Conservation (phyloP, 805 yeast species). For the Candida ipomoeae region DNA sequence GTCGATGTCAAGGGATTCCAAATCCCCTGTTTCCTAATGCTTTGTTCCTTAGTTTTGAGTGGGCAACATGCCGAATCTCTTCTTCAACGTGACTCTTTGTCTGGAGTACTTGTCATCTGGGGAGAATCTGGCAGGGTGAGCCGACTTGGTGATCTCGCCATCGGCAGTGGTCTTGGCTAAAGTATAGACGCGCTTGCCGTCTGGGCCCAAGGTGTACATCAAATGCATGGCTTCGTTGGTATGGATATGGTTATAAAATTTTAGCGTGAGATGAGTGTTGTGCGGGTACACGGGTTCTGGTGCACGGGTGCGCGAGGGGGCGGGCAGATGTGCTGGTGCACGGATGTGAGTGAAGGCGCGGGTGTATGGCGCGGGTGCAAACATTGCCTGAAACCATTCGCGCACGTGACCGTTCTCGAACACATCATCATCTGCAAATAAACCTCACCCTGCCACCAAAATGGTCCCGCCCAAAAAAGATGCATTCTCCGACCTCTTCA, state of each 20-base stretch:
- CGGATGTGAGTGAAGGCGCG: constrained; percentile 7
- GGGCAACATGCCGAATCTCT: constrained; percentile 85
- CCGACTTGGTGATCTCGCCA: constrained; percentile 96
- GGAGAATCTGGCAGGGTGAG: constrained; percentile 99
- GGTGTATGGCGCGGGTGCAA: constrained; percentile 7
- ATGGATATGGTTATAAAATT: not conserved
- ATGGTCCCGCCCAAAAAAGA: constrained; percentile 39
- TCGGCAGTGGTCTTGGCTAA: constrained; percentile 71
- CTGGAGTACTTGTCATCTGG: constrained; percentile 99
- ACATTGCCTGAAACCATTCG: not conserved
- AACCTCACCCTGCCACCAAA: not conserved
- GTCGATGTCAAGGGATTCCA: not conserved
- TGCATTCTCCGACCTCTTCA: constrained; percentile 43
- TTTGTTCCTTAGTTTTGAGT: constrained; percentile 44
- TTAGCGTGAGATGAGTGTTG: constrained; percentile 12
- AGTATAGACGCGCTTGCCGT: constrained; percentile 95
- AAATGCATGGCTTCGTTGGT: constrained; percentile 70
- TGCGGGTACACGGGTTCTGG: not conserved
- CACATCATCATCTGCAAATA: not conserved
- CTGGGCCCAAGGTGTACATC: constrained; percentile 93
- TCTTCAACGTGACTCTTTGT: constrained; percentile 97
- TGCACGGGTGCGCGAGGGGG: constrained; percentile 10
- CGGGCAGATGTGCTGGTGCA: too few species aligned
- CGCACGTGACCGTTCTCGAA: constrained; percentile 3
- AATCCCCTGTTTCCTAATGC: too few species aligned